phyloP scores from a whole-genome alignment of 139 green algal genomes.

The Tetraselmis chui region DNA sequence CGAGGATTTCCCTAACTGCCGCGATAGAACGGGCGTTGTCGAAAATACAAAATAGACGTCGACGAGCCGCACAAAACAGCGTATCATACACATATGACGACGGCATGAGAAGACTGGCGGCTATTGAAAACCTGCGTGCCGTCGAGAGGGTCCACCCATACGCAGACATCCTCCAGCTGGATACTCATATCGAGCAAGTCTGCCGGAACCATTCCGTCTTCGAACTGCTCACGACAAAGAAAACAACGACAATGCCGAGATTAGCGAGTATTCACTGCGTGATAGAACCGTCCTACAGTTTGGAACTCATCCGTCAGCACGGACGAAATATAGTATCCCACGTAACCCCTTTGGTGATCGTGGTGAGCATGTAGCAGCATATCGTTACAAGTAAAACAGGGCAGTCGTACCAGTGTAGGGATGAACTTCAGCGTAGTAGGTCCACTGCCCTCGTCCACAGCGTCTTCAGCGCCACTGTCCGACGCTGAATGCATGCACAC shows the following conservation, averaged over 20 bases:
- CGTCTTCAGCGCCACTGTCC: not conserved
- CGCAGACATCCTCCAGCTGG: not conserved
- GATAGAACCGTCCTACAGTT: too few relatives aligned
- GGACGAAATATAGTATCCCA: not conserved
- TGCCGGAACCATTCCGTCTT: not conserved
- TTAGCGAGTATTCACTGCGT: not conserved
- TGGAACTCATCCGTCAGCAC: too few relatives aligned
- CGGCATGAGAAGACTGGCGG: too few relatives aligned
- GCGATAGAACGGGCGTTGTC: not conserved
- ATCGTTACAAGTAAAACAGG: not conserved
- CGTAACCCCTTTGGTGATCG: not conserved
- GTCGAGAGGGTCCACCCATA: slow-evolving; percentile 8
- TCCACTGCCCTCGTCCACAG: not conserved
- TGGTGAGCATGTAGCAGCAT: not conserved
- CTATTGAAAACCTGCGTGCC: not conserved
- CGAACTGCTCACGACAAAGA: too few relatives aligned
- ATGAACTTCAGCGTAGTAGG: not conserved
- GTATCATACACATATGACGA: too few relatives aligned
- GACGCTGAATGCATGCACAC: not conserved
- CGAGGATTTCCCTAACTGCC: not conserved
- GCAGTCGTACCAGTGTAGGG: not conserved
- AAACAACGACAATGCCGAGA: not conserved
- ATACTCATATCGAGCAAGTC: not conserved
- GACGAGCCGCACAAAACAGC: too few relatives aligned
- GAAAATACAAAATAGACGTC: too few relatives aligned